Conservation (phyloP, 148 eudicot species). For the Fallopia convolvulus region DNA sequence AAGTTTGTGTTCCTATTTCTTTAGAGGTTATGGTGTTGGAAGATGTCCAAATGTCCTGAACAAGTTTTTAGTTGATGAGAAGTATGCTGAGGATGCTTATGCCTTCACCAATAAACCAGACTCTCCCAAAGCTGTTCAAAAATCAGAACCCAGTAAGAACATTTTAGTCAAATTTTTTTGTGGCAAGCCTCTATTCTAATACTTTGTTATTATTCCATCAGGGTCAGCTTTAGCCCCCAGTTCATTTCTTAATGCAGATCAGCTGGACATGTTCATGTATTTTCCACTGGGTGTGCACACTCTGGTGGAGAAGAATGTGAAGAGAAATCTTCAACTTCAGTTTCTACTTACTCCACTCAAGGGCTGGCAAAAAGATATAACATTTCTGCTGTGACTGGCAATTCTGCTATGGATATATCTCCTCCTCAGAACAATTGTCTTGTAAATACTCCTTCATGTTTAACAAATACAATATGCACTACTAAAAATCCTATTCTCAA, state of each 20-base stretch:
- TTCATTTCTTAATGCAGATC: no score
- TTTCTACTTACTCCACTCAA: conserved; percentile 18
- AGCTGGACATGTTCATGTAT: no score
- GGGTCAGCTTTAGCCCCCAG: background rate
- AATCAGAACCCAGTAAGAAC: background rate
- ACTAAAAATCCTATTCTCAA: conserved; percentile 29
- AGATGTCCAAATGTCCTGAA: background rate
- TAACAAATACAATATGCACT: conserved; percentile 19
- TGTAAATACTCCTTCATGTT: conserved; percentile 47
- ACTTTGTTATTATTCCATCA: background rate
- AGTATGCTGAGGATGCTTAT: background rate
- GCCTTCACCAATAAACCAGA: background rate
- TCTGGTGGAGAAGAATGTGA: conserved; percentile 5
- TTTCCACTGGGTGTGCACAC: background rate
- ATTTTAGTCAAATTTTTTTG: background rate
- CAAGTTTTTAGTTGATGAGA: background rate
- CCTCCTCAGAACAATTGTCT: conserved; percentile 37
- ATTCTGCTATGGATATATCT: conserved; percentile 30
- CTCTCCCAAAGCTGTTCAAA: background rate
- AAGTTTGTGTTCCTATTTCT: background rate
- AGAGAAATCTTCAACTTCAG: conserved; percentile 22
- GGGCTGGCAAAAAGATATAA: conserved; percentile 20
- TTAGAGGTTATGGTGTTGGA: background rate
- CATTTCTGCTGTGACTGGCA: conserved; percentile 12
- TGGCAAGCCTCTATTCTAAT: background rate